Evolutionary conservation across 2,329 filamentous ascomycete species (phyloP), one percentile per base, ranked within the genome.

Genomic region (Coniochaeta sp.): DNA sequence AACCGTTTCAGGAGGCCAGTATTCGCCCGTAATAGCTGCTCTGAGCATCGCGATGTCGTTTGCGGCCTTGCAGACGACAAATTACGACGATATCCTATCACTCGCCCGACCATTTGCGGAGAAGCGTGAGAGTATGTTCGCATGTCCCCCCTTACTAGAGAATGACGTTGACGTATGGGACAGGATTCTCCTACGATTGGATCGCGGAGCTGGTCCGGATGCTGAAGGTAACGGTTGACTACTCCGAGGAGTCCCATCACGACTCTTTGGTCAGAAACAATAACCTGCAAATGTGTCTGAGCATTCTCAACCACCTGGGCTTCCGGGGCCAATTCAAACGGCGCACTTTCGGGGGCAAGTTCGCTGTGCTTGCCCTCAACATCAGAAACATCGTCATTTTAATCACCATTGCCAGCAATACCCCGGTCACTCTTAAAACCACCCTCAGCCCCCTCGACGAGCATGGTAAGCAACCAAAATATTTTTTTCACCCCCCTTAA

Each of bases 251-350:
- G 54, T 73, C 81, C 1, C 26, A 28, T 31, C 78, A 82, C 42
- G 85, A 92, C 63, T 77, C 84, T 53, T 72, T 95, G 30, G 79
- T 94, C 56, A 77, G 85, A 54, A 91, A 94, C 60, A 74, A 77
- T 3, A 76, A 83, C 31, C 78, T 96, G 45, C 86, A 90, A 54
- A 78, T 88, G 52, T 89, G 84, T 52, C 74, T 96, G 12, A 88
- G 89, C 61, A 81, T 94, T 26, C 83, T 95, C 63, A 85, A 88
- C 52, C 84, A 89, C 50, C 72, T 96, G 9, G 89, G 87, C 3
- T 91, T 87, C 63, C 78, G 76, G 40, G 85, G 84, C 13, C 81
- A 85, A 57, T 75, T 76, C 52, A 72, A 76, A 31, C 70, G 77
- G 7, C 82, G 88, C 18, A 79, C 75, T 3, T 81, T 91, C 38